Evolutionary conservation across 108 stramenopile genomes (phyloP), one percentile per base, ranked within the genome.

Genomic region (Fragilariopsis cylindrus): DNA sequence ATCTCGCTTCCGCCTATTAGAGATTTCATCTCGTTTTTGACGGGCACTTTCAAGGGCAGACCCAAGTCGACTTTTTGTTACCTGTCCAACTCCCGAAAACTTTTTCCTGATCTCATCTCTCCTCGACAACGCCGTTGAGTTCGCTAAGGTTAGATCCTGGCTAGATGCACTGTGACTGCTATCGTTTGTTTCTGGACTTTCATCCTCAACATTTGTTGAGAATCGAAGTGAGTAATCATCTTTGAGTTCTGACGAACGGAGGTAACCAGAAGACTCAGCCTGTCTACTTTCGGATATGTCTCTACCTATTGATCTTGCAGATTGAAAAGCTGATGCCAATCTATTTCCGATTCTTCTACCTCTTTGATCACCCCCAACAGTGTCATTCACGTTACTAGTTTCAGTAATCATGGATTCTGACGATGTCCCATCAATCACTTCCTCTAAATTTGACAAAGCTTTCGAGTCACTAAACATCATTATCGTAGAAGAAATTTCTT

Each of bases 21-120:
- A 70, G 3, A 65, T 66, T 30, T 66, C 73, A 5, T 30, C 48
- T 5, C 75, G 66, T 66, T 84, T 84, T 49, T 84, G 71, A 42
- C 74, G 57, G 5, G 76, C 83, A 63, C 15, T 72, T 68, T 72
- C 73, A 4, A 84, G 66, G 30, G 83, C 83, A 44, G 75, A 76
- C 12, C 83, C 83, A 76, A 84, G 48, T 48, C 70, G 64, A 48
- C 47, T 69, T 49, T 79, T 79, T 13, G 82, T 83, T 3, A 58
- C 77, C 15, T 60, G 71, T 3, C 70, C 50, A 9, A 78, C 74
- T 49, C 68, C 82, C n/a, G 82, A 60, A 18, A 83, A 50, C 40
- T 73, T 60, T 21, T 78, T 76, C 15, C 78, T 60, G 1, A 82
- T 60, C 54, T 72, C 69, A 7, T 52, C 21, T 30, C 79, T 69